phyloP scores from a whole-genome alignment of 805 yeast species.

The Kodamaea restingae region DNA sequence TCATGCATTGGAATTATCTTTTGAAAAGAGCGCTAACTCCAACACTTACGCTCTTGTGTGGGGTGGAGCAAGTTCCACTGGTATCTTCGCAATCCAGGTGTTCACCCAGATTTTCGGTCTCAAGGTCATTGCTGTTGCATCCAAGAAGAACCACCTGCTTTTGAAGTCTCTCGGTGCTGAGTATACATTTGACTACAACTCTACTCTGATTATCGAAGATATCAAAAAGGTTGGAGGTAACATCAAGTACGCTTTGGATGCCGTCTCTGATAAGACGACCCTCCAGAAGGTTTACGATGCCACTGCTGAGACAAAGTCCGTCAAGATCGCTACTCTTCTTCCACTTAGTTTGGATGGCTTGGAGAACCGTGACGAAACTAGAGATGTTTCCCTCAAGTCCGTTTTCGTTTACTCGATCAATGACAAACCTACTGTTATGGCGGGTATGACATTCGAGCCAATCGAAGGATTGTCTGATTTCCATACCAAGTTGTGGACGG shows the following conservation, averaged over 20 bases:
- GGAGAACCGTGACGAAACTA: no score
- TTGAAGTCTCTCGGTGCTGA: constrained; percentile 30
- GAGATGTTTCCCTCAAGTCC: constrained; percentile 5
- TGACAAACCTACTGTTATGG: constrained; percentile 6
- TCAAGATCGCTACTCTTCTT: constrained; percentile 7
- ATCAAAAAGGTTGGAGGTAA: constrained; percentile 17
- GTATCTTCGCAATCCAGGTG: constrained; percentile 29
- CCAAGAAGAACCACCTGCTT: constrained; percentile 21
- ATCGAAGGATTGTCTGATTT: constrained; percentile 9
- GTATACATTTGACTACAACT: constrained; percentile 25
- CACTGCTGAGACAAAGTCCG: constrained; percentile 21
- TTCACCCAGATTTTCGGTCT: constrained; percentile 29
- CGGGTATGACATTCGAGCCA: not conserved
- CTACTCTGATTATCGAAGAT: constrained; percentile 20
- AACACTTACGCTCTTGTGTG: constrained; percentile 25
- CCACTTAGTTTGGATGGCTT: not conserved
- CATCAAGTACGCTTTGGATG: constrained; percentile 26
- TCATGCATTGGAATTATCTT: constrained; percentile 27
- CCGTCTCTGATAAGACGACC: constrained; percentile 19
- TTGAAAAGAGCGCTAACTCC: constrained; percentile 13
- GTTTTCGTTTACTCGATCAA: constrained; percentile 10
- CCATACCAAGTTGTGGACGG: constrained; percentile 19
- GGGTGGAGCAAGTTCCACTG: constrained; percentile 38
- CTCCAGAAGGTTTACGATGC: constrained; percentile 27
- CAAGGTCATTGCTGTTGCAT: constrained; percentile 28